phyloP scores from a whole-genome alignment of 2,329 filamentous ascomycete species.

The Claviceps sp. region DNA sequence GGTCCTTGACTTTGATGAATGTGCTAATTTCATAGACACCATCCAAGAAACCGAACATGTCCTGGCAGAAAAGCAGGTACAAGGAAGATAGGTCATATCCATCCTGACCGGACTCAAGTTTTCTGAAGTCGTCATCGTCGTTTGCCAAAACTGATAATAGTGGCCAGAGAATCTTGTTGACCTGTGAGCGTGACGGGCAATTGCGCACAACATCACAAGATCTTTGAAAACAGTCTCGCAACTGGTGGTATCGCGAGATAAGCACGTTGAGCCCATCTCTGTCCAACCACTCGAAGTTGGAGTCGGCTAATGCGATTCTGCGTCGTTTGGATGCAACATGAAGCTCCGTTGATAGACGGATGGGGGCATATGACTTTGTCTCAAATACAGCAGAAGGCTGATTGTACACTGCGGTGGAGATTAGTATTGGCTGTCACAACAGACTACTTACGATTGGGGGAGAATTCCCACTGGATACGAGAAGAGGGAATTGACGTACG shows the following conservation, averaged over 20 bases:
- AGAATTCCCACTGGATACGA: neutral
- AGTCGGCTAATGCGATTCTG: slow-evolving; percentile 12
- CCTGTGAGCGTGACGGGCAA: slow-evolving; percentile 9
- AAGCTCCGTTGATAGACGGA: slow-evolving; percentile 1
- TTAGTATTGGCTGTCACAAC: neutral
- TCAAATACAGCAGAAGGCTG: slow-evolving; percentile 14
- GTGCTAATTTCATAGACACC: slow-evolving; percentile 15
- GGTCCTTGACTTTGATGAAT: slow-evolving; percentile 15
- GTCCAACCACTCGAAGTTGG: slow-evolving; percentile 15
- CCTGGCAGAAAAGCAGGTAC: slow-evolving; percentile 11
- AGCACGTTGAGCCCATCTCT: slow-evolving; percentile 11
- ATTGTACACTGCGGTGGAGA: slow-evolving; percentile 3
- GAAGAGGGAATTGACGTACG: slow-evolving; percentile 8
- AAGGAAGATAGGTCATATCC: slow-evolving; percentile 11
- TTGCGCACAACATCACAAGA: slow-evolving; percentile 11
- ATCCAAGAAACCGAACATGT: slow-evolving; percentile 11
- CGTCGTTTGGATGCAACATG: slow-evolving; percentile 15
- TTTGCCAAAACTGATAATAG: slow-evolving; percentile 11
- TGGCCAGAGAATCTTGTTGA: slow-evolving; percentile 14
- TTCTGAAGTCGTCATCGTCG: slow-evolving; percentile 10
- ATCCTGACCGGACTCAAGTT: slow-evolving; percentile 5
- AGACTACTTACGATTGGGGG: neutral
- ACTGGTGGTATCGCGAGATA: slow-evolving; percentile 12
- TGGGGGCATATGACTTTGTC: slow-evolving; percentile 10
- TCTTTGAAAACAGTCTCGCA: slow-evolving; percentile 11